A percentile compares a stretch with the other conserved stretches of the same genome.
phyloP scores from a whole-genome alignment of 306 rosid genomes.

The Sphenostylis stenocarpa region DNA sequence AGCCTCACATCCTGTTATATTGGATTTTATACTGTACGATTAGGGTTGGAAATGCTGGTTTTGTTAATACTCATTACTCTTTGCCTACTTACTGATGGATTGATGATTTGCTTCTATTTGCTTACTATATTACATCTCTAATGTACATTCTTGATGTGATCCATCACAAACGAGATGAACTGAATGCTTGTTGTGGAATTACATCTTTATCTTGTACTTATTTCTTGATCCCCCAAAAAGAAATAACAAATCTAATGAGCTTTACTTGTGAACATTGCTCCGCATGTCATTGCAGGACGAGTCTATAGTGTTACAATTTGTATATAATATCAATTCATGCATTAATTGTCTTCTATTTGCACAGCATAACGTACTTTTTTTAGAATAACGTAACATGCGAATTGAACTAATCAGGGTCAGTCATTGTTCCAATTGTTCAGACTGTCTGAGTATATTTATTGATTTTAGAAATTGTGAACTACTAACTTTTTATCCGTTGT shows the following conservation, averaged over 20 bases:
- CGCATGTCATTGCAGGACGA: background rate
- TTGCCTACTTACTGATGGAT: background rate
- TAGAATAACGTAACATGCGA: background rate
- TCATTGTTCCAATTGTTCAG: background rate
- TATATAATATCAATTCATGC: background rate
- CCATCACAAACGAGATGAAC: background rate
- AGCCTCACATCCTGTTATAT: background rate
- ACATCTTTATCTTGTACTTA: background rate
- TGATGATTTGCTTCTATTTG: background rate
- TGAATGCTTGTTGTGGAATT: constrained; percentile 2
- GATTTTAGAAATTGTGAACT: background rate
- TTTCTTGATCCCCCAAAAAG: background rate
- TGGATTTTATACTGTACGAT: background rate
- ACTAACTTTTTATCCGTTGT: background rate
- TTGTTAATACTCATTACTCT: background rate
- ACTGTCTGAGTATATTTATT: background rate
- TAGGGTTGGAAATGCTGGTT: background rate
- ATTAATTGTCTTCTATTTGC: background rate
- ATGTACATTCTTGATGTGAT: background rate
- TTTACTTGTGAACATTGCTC: background rate
- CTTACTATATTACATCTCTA: background rate
- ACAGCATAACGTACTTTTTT: background rate
- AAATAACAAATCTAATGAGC: background rate
- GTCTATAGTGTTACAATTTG: background rate
- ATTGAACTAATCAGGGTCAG: constrained; percentile 16